Base-by-base conservation (phyloP, 441 rosid species). In the Erodium chrysanthum region DNA sequence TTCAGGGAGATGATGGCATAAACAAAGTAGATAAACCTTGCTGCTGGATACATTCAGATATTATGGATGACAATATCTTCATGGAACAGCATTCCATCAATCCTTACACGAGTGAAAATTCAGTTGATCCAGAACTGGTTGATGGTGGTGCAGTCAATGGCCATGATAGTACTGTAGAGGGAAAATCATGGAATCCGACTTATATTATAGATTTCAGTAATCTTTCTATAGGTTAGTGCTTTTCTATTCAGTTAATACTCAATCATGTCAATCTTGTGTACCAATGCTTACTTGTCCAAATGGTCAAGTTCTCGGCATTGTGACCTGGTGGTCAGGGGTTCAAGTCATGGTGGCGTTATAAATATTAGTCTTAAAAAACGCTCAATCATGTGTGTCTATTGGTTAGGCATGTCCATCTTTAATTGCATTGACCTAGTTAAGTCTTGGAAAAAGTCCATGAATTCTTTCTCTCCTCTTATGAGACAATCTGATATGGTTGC, bases 41-140 rank as follows among this genome's bases (percentile, higher is more conserved):
- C 77, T 82, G 90, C 68, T 94, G 97, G 98, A 84, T 89, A 81
- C 98, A 94, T 78, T 77, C 92, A 0, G 96, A 94, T 73, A 79
- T 94, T 68, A 94, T 94, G 97, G 96, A 93, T 74, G 98, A 91
- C 82, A 93, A 93, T 76, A 70, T 91, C 71, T 81, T 81, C 79
- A 84, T 91, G 97, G 92, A 89, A 80, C 85, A 83, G 66, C 65
- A 79, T 68, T 54, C 31, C 27, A 61, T 48, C 31, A 64, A 70
- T 64, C 48, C 79, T 17, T 46, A 50, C 72, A 61, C 23, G 37
- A 67, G 40, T 75, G 78, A 68, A 74, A 73, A 68, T 27, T 63
- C 27, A 42, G 29, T 58, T 12, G 73, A 69, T 77, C 18, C 58
- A 69, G 68, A 58, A 40, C 64, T n/a, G 42, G 62, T 50, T 46